A percentile compares a stretch with the other conserved stretches of the same genome.
These are phyloP conservation scores for Hordeum marinum DNA, from an alignment of 176 grass and related monocot genomes.

Conservation along the genomic window DNA sequence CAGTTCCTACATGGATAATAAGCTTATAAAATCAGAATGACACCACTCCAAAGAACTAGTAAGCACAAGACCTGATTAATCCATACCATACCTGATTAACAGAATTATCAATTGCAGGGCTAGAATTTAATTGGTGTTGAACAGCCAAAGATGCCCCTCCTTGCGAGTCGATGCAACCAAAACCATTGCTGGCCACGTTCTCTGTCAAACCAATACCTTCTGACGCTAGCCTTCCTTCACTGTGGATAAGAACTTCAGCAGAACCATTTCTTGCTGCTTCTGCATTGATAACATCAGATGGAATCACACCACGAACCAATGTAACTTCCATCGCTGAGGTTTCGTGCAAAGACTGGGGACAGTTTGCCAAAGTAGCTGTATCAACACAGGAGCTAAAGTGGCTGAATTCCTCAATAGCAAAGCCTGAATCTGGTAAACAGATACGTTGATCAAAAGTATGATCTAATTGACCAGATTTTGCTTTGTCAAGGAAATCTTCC, in stretches of 20 bases:
- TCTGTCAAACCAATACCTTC: conserved; percentile 17
- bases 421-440: conserved; percentile 58
- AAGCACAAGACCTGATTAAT: not conserved
- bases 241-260: conserved; percentile 23
- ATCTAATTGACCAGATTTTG: conserved; percentile 57
- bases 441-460: conserved; percentile 62
- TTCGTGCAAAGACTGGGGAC: conserved; percentile 11
- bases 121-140: conserved; percentile 22
- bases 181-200: conserved; percentile 6
- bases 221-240: not conserved
- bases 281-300: conserved; percentile 28
- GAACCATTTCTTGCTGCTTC: not conserved
- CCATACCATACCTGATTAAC: conserved; percentile 21
- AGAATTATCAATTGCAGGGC: conserved; percentile 1
- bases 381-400: conserved; percentile 30
- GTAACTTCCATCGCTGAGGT: conserved; percentile 31
- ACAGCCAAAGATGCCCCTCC: conserved; percentile 17
- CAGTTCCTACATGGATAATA: not conserved
- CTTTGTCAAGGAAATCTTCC: conserved; percentile 44
- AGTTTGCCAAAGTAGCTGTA: conserved; percentile 17
- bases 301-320: conserved; percentile 26
- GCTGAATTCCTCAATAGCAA: conserved; percentile 59
- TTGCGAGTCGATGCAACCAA: conserved; percentile 21
- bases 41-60: not conserved
- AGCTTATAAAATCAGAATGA: not conserved